phyloP scores from a whole-genome alignment of 257 asterid genomes.

The Solanum boliviense region DNA sequence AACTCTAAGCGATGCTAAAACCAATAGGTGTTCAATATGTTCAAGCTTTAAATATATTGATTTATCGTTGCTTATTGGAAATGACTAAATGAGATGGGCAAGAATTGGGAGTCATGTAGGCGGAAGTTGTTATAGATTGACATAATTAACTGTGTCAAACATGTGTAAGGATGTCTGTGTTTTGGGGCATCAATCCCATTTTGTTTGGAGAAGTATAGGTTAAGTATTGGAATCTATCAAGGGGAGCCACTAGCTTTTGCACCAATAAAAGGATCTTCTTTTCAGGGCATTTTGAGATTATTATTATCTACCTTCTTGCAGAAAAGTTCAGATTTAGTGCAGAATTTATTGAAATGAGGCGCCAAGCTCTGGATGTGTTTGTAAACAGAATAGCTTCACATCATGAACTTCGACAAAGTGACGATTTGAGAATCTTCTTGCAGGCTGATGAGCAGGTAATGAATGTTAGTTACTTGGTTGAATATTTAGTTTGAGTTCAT shows the following conservation, averaged over 20 bases:
- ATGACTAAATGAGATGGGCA: neutral
- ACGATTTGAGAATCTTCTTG: constrained; percentile 77
- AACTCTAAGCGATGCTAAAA: neutral
- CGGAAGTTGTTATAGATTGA: neutral
- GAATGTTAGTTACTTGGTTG: neutral
- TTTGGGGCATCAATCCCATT: neutral
- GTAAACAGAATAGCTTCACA: constrained; percentile 87
- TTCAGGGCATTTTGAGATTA: constrained; percentile 1
- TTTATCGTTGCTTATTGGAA: neutral
- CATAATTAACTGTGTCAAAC: neutral
- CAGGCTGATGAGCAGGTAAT: constrained; percentile 95
- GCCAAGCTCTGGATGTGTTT: constrained; percentile 82
- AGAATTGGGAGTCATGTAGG: neutral
- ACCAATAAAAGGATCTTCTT: neutral
- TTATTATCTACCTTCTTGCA: constrained; percentile 24
- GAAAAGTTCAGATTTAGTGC: constrained; percentile 92
- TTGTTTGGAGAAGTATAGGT: neutral
- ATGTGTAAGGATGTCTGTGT: neutral
- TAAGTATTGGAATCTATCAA: neutral
- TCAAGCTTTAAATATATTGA: neutral
- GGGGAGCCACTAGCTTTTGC: neutral
- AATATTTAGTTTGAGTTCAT: neutral
- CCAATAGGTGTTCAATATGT: neutral
- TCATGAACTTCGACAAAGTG: constrained; percentile 75
- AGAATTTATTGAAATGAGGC: constrained; percentile 94